Base-by-base conservation (phyloP, 257 asterid species). In the Solanum pinnatisectum region DNA sequence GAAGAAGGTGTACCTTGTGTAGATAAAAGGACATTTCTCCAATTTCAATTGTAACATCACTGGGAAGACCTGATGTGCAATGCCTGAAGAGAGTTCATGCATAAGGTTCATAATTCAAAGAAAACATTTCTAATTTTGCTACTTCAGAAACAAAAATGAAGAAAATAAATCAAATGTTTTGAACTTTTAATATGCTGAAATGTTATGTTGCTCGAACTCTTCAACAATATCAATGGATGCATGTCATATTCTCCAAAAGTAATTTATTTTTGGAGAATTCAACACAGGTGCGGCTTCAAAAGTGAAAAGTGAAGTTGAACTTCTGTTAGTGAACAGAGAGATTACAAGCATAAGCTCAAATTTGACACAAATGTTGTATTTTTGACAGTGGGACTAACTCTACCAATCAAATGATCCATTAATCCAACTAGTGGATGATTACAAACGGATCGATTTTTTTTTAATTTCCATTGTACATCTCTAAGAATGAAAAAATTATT, bases 21-120 rank as follows among this genome's bases (percentile, higher is more conserved):
- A 87, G 89, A 79, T 78, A 84, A 40, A 87, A 87, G 23, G 60
- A 37, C 87, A 87, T 87, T 78, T 87, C 89, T 39, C 87, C 89
- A 63, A 87, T 70, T 42, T 79, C 89, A 63, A 87, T 46, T 35
- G 86, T 87, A 33, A 87, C 42, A 87, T 87, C 81, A 79, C 89
- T 87, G 2, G 89, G 87, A 87, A 87, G 89, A 4, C 89, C 87
- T n/a, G 89, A 73, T 27, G 67, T 87, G 89, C 89, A 87, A 39
- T 65, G 25, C 89, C 89, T 87, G 32, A 46, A 36, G 60, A 77
- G 59, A 76, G 11, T 40, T 77, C 84, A 76, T 76, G 83, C 20
- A 22, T 76, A 76, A 76, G 33, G 5, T 76, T 76, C 83, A 77
- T 77, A 39, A 44, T 16, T 25, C 67, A 46, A 79, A 27, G 27